Conservation (phyloP, 129 eudicot genomes). For the Tagetes patula region DNA sequence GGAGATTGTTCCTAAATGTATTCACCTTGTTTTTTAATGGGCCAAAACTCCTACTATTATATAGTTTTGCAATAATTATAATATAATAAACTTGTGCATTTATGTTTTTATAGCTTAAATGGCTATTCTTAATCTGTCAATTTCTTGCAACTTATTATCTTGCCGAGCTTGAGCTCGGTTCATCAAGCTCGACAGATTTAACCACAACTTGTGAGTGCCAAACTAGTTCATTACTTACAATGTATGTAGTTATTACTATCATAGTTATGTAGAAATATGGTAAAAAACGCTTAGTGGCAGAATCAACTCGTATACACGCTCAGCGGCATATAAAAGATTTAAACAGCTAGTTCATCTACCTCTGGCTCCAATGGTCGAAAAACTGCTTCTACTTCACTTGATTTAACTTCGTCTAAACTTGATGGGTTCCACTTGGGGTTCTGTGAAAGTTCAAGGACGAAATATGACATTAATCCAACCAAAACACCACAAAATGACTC, state of each 20-base stretch:
- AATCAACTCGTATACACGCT: neutral
- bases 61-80: neutral
- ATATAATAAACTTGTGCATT: neutral
- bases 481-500: neutral
- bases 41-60: neutral
- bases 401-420: conserved; percentile 67
- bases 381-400: conserved; percentile 58
- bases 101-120: neutral
- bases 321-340: conserved; percentile 10
- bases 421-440: conserved; percentile 86
- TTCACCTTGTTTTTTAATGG: neutral
- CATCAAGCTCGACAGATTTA: no score
- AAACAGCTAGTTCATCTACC: conserved; percentile 56
- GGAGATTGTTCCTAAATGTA: conserved; percentile 58
- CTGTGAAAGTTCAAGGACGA: conserved; percentile 39
- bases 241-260: neutral
- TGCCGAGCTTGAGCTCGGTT: neutral
- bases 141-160: neutral
- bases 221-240: neutral
- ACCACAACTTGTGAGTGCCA: no score
- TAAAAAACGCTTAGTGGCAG: neutral
- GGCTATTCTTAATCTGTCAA: neutral
- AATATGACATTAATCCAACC: neutral
- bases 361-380: conserved; percentile 50
- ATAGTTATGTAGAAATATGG: neutral